Conservation (phyloP, 768 basidiomycete species). For the Dioszegia crocea region DNA sequence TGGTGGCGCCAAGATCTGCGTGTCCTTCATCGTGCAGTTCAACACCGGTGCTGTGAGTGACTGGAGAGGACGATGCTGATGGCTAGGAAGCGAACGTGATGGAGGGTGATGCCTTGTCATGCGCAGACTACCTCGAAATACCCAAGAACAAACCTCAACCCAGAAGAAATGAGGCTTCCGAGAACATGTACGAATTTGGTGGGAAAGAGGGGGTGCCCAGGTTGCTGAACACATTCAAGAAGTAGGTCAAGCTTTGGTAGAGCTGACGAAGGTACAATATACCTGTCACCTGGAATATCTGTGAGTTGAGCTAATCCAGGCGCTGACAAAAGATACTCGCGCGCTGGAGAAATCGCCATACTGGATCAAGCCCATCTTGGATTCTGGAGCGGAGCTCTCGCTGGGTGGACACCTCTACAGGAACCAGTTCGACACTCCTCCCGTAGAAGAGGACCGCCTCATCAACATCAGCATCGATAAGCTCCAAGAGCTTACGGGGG, state of each 20-base stretch:
- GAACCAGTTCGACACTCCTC: slow-evolving; percentile 23
- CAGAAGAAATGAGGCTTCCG: slow-evolving; percentile 11
- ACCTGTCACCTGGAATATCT: slow-evolving; percentile 31
- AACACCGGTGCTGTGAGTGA: slow-evolving; percentile 26
- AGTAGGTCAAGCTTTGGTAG: slow-evolving; percentile 9
- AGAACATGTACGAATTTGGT: slow-evolving; percentile 31
- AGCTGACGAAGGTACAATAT: slow-evolving; percentile 18
- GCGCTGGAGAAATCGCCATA: slow-evolving; percentile 29
- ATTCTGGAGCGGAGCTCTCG: slow-evolving; percentile 26
- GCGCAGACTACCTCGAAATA: slow-evolving; percentile 21
- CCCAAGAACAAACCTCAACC: slow-evolving; percentile 8
- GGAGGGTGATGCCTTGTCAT: slow-evolving; percentile 16
- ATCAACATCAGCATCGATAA: slow-evolving; percentile 33
- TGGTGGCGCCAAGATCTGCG: slow-evolving; percentile 26
- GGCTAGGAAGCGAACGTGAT: slow-evolving; percentile 9
- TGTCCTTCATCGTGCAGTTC: slow-evolving; percentile 25
- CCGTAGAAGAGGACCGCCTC: slow-evolving; percentile 28
- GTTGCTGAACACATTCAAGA: slow-evolving; percentile 21
- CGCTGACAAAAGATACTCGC: slow-evolving; percentile 14
- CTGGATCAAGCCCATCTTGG: slow-evolving; percentile 28
- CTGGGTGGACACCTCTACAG: slow-evolving; percentile 31
- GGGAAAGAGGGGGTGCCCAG: slow-evolving; percentile 21
- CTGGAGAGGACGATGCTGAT: neutral
- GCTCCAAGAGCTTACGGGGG: slow-evolving; percentile 31
- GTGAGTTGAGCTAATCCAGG: slow-evolving; percentile 1